Evolutionary conservation across 179 eudicot species (phyloP), one percentile per base, ranked within the genome.

Genomic region (Silene vulgaris): DNA sequence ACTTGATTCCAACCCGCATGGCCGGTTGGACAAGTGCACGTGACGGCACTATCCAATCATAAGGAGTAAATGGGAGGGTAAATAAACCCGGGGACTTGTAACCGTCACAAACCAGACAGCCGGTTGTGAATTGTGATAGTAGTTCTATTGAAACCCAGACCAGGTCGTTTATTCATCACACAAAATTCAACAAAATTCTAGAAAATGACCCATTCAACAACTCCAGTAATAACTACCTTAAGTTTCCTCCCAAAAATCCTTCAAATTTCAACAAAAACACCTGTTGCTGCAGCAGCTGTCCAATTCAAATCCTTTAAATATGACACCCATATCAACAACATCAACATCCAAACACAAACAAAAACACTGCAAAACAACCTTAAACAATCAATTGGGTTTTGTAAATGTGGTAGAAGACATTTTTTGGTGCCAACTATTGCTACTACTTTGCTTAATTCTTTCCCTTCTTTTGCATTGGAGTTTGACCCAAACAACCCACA

Each of bases 321-420:
- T 57, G 2, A 19, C n/a, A 6, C 37, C 3, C 23, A 54, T 21
- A 74, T 3, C 26, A 48, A 29, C n/a, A 59, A 17, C 8, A 30
- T 4, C 77, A 73, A 40, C 6, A 50, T 12, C 8, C 21, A 64
- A 75, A 56, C 14, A 17, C 56, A 17, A 35, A 28, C 30, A 48
- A 54, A 71, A 80, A 35, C n/a, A 32, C 6, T 8, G 7, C 35
- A 73, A 21, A 37, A 4, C 29, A 17, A 29, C 37, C 43, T 32
- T 13, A 14, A 66, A 23, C 57, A 52, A 14, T 3, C 76, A 43
- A 57, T 17, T 59, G 77, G 83, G 62, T 59, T 66, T 0, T 90
- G 92, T 75, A 74, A 68, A 29, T 90, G 96, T 78, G 88, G 89
- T 66, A 86, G 93, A 74, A 83, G 91, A 74, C 82, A 66, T 54